Evolutionary conservation across 2,329 filamentous ascomycete species (phyloP), one percentile per base, ranked within the genome.

Genomic region (Aureobasidium subglaciale): DNA sequence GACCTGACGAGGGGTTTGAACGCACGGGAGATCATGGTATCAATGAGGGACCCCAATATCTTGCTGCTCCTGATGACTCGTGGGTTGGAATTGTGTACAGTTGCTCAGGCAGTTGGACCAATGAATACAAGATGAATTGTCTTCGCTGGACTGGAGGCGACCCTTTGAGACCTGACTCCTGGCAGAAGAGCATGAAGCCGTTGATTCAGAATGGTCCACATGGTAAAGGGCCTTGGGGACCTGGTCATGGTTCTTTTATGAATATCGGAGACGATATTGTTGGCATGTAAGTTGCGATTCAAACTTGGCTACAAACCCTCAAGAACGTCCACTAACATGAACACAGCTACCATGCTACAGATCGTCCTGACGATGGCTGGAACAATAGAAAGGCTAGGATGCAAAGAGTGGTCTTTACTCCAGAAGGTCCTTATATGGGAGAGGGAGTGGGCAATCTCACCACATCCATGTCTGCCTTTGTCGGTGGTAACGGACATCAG

Each of bases 71-170:
- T 0, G 67, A 73, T 52, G 60, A 59, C 16, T 56, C 56, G 2
- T 77, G 74, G 73, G 63, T 60, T 13, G 74, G 74, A 1, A 59
- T 77, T n/a, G 73, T 70, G n/a, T 77, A 75, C 57, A 72, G 68
- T 5, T 76, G 73, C 58, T 71, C 72, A 0, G 74, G 73, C 1
- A 70, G 65, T 58, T 77, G 74, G 74, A 76, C 74, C 1, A 69
- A 70, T 43, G 69, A 76, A 56, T 76, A 76, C 63, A 76, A 76
- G 59, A 75, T 76, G 71, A 71, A 70, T n/a, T 68, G 72, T 0
- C 62, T 77, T 20, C 65, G 70, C 37, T 74, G 68, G 56, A 61
- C 65, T 0, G 73, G 72, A 13, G 71, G 71, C 1, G 67, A 73
- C 56, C 74, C 74, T 2, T 62, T 76, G 0, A 57, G 70, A 27